Evolutionary conservation across 352 stramenopile genomes (phyloP).

Genomic region (Globisporangium middletonii): DNA sequence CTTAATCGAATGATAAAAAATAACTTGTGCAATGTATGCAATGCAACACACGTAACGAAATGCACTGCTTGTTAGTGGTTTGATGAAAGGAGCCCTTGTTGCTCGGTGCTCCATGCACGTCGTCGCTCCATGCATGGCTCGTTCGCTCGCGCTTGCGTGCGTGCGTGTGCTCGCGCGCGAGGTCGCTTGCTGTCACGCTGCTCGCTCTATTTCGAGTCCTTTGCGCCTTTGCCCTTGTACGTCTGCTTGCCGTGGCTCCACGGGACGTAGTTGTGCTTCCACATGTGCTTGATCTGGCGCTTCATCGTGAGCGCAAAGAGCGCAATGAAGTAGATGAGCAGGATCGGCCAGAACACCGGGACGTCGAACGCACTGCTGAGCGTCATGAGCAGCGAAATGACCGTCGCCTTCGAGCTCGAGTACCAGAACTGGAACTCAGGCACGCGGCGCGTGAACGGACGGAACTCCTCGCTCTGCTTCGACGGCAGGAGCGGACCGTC

Average conservation of each 20-base stretch:
- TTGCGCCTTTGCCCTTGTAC: constrained; percentile 84
- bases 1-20: too few species aligned
- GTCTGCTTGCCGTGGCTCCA: constrained; percentile 95
- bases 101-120: not conserved
- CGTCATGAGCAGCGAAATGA: constrained; percentile 95
- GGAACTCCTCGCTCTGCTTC: constrained; percentile 87
- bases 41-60: not conserved
- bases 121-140: not conserved
- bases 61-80: not conserved
- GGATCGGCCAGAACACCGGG: constrained; percentile 98
- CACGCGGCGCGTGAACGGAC: constrained; percentile 90
- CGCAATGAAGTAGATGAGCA: constrained; percentile 98
- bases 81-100: not conserved
- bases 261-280: constrained; percentile 99
- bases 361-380: constrained; percentile 98
- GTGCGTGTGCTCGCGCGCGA: not conserved
- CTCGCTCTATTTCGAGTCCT: constrained; percentile 67
- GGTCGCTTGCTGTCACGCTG: not conserved
- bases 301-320: constrained; percentile 99
- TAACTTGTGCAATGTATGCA: not conserved
- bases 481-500: constrained; percentile 89
- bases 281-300: constrained; percentile 99
- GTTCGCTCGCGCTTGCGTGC: not conserved
- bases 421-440: constrained; percentile 99
- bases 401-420: constrained; percentile 83